Percentiles rank a stretch among this genome's conserved stretches.
Evolutionary conservation across 78 protist genomes (phyloP).

Genomic region (Dictyostelium intermedium): DNA sequence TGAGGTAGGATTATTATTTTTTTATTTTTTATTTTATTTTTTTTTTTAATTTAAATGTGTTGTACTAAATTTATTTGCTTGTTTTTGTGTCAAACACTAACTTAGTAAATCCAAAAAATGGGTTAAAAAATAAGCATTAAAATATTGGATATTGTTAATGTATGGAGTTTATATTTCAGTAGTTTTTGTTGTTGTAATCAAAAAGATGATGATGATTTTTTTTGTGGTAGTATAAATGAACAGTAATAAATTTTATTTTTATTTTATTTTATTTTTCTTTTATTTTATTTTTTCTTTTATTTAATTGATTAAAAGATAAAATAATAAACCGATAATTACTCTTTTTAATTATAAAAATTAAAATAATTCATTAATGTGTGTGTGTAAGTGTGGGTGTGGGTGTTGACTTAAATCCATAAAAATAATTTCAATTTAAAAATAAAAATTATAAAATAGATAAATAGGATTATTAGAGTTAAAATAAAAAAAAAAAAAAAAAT

Average conservation of each 20-base stretch:
- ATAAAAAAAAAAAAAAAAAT: background rate
- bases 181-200: background rate
- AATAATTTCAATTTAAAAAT: no score
- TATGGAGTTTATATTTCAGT: background rate
- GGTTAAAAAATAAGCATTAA: background rate
- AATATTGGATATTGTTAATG: background rate
- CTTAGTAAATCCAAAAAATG: background rate
- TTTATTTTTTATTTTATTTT: no score
- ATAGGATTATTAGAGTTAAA: background rate
- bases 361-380: background rate
- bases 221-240: background rate
- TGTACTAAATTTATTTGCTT: background rate
- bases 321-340: background rate
- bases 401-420: no score
- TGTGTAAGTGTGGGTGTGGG: no score
- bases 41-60: no score
- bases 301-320: background rate
- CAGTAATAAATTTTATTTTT: background rate
- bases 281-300: background rate
- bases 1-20: no score
- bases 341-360: background rate
- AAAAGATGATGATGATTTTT: background rate
- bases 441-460: no score
- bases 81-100: background rate
- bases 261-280: background rate